These are phyloP conservation scores for Drosera spatulata DNA, from an alignment of 179 eudicot genomes.

Conservation along the genomic window DNA sequence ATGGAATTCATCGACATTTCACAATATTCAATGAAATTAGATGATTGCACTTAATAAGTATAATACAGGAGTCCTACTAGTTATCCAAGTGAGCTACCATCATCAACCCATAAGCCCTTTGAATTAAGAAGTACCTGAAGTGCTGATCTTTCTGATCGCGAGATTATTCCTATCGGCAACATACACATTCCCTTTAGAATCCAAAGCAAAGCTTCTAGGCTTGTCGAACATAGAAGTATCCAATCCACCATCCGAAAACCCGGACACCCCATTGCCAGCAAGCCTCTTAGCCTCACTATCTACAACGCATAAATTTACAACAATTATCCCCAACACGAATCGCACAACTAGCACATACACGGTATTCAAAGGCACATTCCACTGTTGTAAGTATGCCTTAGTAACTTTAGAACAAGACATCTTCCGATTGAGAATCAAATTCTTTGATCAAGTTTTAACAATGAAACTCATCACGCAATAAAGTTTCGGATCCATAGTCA, in stretches of 20 bases:
- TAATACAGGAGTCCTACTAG: too few species aligned
- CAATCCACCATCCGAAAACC: slow-evolving; percentile 51
- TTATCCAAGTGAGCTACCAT: background rate
- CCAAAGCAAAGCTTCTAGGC: slow-evolving; percentile 69
- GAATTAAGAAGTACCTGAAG: slow-evolving; percentile 32
- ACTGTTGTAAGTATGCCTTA: background rate
- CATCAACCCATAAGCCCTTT: background rate
- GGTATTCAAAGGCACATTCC: background rate
- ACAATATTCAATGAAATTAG: too few species aligned
- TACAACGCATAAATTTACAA: slow-evolving; percentile 7
- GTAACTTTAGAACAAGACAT: too few species aligned
- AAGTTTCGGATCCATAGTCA: too few species aligned
- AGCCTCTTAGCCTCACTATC: slow-evolving; percentile 27
- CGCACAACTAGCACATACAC: too few species aligned
- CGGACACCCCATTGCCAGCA: slow-evolving; percentile 32
- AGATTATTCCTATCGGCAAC: slow-evolving; percentile 49
- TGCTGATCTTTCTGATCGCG: slow-evolving; percentile 61
- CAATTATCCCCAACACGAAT: too few species aligned
- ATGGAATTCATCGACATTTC: too few species aligned
- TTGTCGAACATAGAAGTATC: slow-evolving; percentile 38
- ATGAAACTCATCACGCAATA: too few species aligned
- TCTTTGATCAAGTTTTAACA: too few species aligned
- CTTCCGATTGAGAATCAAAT: too few species aligned
- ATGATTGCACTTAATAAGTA: too few species aligned
- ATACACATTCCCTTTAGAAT: slow-evolving; percentile 55